Conservation (phyloP, 108 stramenopile genomes). For the Skeletonema grethae region DNA sequence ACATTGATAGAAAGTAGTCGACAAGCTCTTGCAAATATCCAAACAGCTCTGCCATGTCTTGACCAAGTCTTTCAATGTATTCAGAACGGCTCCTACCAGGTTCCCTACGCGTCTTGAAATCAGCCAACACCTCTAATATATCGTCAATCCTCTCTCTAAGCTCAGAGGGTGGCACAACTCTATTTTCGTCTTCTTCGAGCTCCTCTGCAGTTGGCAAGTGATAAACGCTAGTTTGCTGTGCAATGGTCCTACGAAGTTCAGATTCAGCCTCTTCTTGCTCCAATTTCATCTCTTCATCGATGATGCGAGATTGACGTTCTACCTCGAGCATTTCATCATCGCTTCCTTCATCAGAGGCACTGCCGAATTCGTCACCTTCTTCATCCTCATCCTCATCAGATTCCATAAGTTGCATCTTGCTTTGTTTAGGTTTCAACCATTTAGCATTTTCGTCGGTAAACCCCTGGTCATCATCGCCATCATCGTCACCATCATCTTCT, state of each 20-base stretch:
- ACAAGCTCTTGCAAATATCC: slow-evolving; percentile 96
- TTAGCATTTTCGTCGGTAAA: slow-evolving; percentile 67
- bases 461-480: slow-evolving; percentile 39
- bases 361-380: slow-evolving; percentile 46
- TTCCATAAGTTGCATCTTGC: slow-evolving; percentile 52
- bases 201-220: slow-evolving; percentile 86
- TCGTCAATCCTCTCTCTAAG: slow-evolving; percentile 89
- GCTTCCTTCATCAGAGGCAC: slow-evolving; percentile 46
- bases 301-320: slow-evolving; percentile 65
- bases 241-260: slow-evolving; percentile 80
- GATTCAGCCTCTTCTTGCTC: slow-evolving; percentile 83
- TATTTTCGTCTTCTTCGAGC: slow-evolving; percentile 82
- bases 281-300: slow-evolving; percentile 69
- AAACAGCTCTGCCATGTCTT: slow-evolving; percentile 92
- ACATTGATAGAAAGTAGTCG: slow-evolving; percentile 94
- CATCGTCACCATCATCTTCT: slow-evolving; percentile 14
- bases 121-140: slow-evolving; percentile 89
- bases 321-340: slow-evolving; percentile 82
- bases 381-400: slow-evolving; percentile 70
- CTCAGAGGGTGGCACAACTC: slow-evolving; percentile 91
- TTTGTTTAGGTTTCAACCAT: slow-evolving; percentile 78
- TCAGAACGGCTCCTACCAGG: slow-evolving; percentile 87
- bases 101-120: slow-evolving; percentile 90
- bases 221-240: slow-evolving; percentile 74
- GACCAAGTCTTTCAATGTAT: slow-evolving; percentile 88